These are phyloP conservation scores for Pichia kluyveri DNA, from an alignment of 805 yeast genomes.

Conservation along the genomic window DNA sequence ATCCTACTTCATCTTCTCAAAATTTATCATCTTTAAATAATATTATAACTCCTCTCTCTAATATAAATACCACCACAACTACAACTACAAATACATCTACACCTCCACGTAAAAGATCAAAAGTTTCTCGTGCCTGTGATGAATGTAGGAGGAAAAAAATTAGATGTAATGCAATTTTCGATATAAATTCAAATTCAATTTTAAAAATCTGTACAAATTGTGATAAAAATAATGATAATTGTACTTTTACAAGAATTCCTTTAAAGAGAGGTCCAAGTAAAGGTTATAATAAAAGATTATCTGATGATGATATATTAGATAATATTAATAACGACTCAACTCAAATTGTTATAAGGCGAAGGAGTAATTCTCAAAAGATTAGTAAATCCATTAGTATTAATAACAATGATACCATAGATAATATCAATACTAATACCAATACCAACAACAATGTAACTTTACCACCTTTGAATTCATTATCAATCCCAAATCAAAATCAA, in stretches of 20 bases:
- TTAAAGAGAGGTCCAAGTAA: slow-evolving; percentile 74
- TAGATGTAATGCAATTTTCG: slow-evolving; percentile 56
- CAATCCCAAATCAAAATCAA: slow-evolving; percentile 13
- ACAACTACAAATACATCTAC: background rate
- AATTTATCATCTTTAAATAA: background rate
- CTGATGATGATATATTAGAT: background rate
- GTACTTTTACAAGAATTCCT: slow-evolving; percentile 65
- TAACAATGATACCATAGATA: no score
- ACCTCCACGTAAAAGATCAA: slow-evolving; percentile 48
- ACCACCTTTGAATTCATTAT: background rate
- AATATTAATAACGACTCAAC: no score
- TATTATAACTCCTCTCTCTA: no score
- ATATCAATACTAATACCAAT: background rate
- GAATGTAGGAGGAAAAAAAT: slow-evolving; percentile 69
- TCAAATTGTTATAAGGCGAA: background rate
- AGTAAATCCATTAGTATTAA: no score
- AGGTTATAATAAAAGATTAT: slow-evolving; percentile 35
- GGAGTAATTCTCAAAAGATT: no score
- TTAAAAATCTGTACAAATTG: slow-evolving; percentile 55
- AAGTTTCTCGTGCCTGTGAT: slow-evolving; percentile 77
- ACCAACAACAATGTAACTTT: background rate
- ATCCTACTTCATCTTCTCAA: slow-evolving; percentile 6
- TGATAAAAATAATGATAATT: slow-evolving; percentile 45
- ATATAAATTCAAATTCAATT: slow-evolving; percentile 35
- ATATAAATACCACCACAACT: background rate